Evolutionary conservation across 164 flowering plant genomes (phyloP).

Genomic region (Kingdonia uniflora): DNA sequence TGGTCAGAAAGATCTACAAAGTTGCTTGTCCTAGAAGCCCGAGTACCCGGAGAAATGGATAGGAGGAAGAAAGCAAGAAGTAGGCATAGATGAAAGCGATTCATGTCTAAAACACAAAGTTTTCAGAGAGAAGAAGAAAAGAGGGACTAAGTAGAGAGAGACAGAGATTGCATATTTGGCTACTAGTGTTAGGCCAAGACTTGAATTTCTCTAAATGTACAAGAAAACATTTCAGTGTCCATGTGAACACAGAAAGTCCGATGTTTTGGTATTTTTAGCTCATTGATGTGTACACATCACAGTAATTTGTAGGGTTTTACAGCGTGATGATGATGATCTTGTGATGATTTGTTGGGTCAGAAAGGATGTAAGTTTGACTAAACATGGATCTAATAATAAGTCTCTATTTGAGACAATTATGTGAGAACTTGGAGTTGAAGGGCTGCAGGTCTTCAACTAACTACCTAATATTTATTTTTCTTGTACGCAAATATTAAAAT

Average conservation of each 20-base stretch:
- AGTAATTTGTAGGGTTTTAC: background rate
- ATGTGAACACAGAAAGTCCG: slow-evolving; percentile 2
- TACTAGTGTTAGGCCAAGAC: background rate
- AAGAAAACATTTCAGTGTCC: background rate
- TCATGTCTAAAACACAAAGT: slow-evolving; percentile 11
- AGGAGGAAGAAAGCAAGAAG: slow-evolving; percentile 12
- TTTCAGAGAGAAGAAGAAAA: background rate
- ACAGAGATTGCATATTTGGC: slow-evolving; percentile 1
- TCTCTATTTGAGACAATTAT: background rate
- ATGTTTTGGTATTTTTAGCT: slow-evolving; percentile 1
- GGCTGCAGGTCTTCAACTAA: background rate
- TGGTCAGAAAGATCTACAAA: slow-evolving; percentile 4
- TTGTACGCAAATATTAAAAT: slow-evolving; percentile 1
- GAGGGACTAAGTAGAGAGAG: background rate
- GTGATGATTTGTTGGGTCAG: slow-evolving; percentile 9
- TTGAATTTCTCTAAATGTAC: background rate
- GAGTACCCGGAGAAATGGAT: slow-evolving; percentile 6
- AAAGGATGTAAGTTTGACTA: slow-evolving; percentile 5
- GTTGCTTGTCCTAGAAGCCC: slow-evolving; percentile 4
- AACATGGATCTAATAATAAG: slow-evolving; percentile 5
- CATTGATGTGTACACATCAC: background rate
- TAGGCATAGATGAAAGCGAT: slow-evolving; percentile 18
- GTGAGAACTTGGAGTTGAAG: slow-evolving; percentile 10
- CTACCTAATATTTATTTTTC: background rate
- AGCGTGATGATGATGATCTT: slow-evolving; percentile 1